Evolutionary conservation across 139 green algal species (phyloP), one percentile per base, ranked within the genome.

Genomic region (Chlorella sorokiniana): DNA sequence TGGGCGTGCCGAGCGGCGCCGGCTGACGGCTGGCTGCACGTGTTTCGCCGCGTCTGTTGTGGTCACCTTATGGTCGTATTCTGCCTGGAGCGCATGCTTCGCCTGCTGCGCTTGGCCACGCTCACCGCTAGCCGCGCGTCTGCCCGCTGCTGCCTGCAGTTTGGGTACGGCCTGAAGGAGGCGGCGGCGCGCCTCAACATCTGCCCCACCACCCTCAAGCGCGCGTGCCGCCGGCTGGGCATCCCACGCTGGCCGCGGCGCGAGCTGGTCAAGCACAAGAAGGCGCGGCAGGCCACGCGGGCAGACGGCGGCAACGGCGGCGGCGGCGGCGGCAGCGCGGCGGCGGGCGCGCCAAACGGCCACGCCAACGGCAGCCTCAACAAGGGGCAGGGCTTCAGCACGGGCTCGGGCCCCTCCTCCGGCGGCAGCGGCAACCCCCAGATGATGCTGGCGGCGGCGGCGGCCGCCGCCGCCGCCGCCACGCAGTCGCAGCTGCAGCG

Each of bases 171-270:
- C 1, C 45, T 90, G 9, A 84, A 87, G 72, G 87, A 91, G 48
- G 87, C 87, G 2, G 87, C 87, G 0, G 63, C 78, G 5, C 81
- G 81, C 44, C 76, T 91, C 35, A 87, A 83, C 74, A 88, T 91
- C 76, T 88, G 84, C 64, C 78, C 82, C 44, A 91, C 87, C 41
- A 91, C 87, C 0, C 81, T 91, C 25, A 91, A 91, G 85, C 73
- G 71, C 29, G 78, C 77, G 5, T 78, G 68, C 68, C 40, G 77
- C 42, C 67, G 83, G 52, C 68, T 86, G 25, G 83, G 87, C 68
- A 85, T 91, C n/a, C 83, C 86, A 38, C 78, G 87, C 31, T 91
- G 87, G 87, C 87, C 87, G 31, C 78, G 87, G 9, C 77, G 89
- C 54, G 84, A 92, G 76, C 83, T 92, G 51, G 65, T 84, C 8